Percentiles rank a stretch among this genome's conserved stretches.
phyloP scores from a whole-genome alignment of 148 eudicot species.

The Drosera capensis region DNA sequence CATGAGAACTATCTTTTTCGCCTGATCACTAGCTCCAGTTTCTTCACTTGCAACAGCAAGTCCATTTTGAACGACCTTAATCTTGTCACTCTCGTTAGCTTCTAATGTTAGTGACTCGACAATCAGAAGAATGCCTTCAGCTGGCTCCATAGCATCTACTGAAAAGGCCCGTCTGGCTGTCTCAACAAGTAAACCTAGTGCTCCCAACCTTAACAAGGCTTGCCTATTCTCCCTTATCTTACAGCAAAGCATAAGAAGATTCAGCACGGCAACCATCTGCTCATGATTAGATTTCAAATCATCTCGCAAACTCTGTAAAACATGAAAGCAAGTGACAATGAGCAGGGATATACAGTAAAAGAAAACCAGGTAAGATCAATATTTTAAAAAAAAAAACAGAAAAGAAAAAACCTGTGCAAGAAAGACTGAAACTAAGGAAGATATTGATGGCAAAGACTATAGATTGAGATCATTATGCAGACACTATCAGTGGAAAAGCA shows the following conservation, averaged over 20 bases:
- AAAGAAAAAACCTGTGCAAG: too few species aligned
- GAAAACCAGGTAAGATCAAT: too few species aligned
- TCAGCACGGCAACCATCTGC: constrained; percentile 76
- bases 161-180: constrained; percentile 96
- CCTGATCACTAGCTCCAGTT: constrained; percentile 80
- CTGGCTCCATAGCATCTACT: constrained; percentile 98
- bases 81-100: constrained; percentile 88
- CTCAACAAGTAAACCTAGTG: constrained; percentile 80
- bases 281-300: constrained; percentile 92
- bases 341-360: too few species aligned
- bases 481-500: too few species aligned
- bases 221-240: constrained; percentile 87
- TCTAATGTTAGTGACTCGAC: constrained; percentile 92
- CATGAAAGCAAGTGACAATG: too few species aligned
- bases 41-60: constrained; percentile 62
- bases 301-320: constrained; percentile 60
- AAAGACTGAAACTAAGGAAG: too few species aligned
- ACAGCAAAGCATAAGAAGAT: constrained; percentile 90
- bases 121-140: constrained; percentile 94
- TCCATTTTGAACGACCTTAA: constrained; percentile 56
- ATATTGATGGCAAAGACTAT: too few species aligned
- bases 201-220: constrained; percentile 70
- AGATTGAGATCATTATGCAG: too few species aligned
- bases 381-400: too few species aligned
- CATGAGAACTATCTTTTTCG: constrained; percentile 94